Evolutionary conservation across 257 asterid genomes (phyloP).

Genomic region (Paulownia fortunei): DNA sequence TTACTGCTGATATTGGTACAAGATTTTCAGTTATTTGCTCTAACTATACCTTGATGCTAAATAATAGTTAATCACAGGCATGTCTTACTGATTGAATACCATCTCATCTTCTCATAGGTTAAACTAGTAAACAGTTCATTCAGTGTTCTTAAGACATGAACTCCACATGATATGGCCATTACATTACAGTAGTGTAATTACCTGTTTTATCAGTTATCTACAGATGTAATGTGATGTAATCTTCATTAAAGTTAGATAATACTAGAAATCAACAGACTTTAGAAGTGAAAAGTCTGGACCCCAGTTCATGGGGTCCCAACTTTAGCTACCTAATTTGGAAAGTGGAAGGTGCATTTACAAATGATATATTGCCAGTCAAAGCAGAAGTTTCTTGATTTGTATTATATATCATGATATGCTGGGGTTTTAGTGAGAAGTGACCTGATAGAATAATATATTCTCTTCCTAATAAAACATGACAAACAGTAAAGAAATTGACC

Average conservation of each 20-base stretch:
- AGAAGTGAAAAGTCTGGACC: background rate
- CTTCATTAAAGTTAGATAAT: background rate
- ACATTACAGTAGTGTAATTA: background rate
- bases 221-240: background rate
- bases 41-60: background rate
- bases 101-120: background rate
- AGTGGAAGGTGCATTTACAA: constrained; percentile 9
- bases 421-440: constrained; percentile 19
- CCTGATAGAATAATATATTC: background rate
- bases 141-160: background rate
- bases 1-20: constrained; percentile 63
- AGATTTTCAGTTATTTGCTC: background rate
- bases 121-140: background rate
- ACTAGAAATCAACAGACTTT: background rate
- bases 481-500: background rate
- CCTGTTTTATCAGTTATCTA: constrained; percentile 1
- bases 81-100: background rate
- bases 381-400: constrained; percentile 7
- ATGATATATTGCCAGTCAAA: background rate
- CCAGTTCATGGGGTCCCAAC: background rate
- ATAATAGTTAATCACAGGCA: background rate
- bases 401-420: background rate
- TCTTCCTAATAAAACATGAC: constrained; percentile 17
- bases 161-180: background rate
- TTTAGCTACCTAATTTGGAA: constrained; percentile 17